These are phyloP conservation scores for Echites panduratus DNA, from an alignment of 257 asterid genomes.

Conservation along the genomic window DNA sequence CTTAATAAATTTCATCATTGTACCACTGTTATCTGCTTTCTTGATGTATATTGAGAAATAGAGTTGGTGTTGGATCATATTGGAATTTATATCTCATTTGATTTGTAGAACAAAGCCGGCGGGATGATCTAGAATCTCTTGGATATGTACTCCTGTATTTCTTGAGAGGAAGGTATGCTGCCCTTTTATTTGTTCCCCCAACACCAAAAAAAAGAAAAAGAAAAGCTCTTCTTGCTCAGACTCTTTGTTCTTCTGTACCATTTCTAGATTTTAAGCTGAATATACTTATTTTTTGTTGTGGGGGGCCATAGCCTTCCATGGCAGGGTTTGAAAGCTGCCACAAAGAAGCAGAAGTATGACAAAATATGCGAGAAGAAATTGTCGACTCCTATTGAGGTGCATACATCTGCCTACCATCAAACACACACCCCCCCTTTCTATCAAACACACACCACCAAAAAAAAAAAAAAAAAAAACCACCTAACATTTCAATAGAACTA, in stretches of 20 bases:
- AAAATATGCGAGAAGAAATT: constrained; percentile 39
- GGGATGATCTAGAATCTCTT: constrained; percentile 49
- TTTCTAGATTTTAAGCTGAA: constrained; percentile 3
- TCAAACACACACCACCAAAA: too few relatives aligned
- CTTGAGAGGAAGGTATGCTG: constrained; percentile 38
- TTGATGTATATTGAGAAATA: neutral
- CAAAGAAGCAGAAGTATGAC: constrained; percentile 40
- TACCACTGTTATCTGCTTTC: neutral
- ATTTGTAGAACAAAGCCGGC: constrained; percentile 40
- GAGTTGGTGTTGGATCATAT: neutral
- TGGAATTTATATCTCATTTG: neutral
- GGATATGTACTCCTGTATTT: constrained; percentile 44
- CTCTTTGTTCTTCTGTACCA: neutral
- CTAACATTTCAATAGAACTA: neutral
- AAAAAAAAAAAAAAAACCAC: too few relatives aligned
- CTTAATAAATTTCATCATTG: neutral
- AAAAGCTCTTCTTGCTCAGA: neutral
- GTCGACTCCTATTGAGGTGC: constrained; percentile 42
- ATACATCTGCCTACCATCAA: neutral
- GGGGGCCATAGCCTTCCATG: constrained; percentile 32
- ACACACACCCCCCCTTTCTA: too few relatives aligned
- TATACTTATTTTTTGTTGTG: neutral
- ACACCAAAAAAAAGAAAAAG: too few relatives aligned
- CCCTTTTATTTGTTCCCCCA: neutral
- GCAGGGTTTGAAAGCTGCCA: constrained; percentile 43